Conservation (phyloP, 768 basidiomycete species). For the Boletus rufocinnamomeus region DNA sequence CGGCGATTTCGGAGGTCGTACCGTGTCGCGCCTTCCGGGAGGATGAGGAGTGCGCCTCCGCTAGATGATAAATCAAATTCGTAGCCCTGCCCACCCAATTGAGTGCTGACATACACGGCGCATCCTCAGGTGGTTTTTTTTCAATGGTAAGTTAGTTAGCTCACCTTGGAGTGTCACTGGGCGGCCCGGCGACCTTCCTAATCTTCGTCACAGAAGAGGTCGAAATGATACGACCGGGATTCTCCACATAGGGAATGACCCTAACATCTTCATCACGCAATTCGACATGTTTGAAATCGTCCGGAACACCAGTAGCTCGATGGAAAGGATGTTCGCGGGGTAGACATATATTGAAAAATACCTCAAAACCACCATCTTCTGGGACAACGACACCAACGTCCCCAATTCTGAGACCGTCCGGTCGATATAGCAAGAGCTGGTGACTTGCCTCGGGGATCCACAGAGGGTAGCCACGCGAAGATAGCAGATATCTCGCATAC, state of each 20-base stretch:
- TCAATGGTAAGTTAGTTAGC: neutral
- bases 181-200: neutral
- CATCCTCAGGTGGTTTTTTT: neutral
- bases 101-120: neutral
- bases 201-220: constrained; percentile 1
- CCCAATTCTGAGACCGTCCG: constrained; percentile 35
- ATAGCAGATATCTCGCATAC: constrained; percentile 19
- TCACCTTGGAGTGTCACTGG: neutral
- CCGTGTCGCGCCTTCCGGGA: constrained; percentile 32
- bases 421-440: constrained; percentile 21
- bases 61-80: constrained; percentile 14
- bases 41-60: constrained; percentile 35
- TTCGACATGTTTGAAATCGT: constrained; percentile 26
- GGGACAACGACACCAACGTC: constrained; percentile 38
- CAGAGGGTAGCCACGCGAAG: constrained; percentile 34
- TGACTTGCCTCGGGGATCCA: constrained; percentile 35
- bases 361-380: constrained; percentile 36
- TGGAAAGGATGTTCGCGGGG: constrained; percentile 31
- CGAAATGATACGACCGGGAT: constrained; percentile 6
- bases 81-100: neutral
- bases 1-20: neutral
- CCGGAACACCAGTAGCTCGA: constrained; percentile 23
- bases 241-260: neutral
- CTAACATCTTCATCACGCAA: constrained; percentile 5
- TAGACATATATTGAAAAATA: constrained; percentile 39